A percentile compares a stretch with the other conserved stretches of the same genome.
These are phyloP conservation scores for Aspergillus novoparasiticus DNA, from an alignment of 2,329 filamentous ascomycete genomes.

Conservation along the genomic window DNA sequence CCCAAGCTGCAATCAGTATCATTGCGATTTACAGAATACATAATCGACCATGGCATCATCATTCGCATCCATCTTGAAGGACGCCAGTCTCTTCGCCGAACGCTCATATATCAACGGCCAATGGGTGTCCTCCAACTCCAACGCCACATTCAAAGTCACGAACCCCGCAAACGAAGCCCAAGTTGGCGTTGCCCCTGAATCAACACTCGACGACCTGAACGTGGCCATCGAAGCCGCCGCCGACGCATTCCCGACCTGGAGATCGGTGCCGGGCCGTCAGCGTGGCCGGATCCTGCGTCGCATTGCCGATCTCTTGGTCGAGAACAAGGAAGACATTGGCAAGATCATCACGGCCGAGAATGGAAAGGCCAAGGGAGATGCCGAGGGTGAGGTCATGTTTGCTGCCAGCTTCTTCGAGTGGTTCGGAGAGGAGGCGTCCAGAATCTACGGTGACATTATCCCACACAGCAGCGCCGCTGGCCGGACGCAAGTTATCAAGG, in stretches of 20 bases:
- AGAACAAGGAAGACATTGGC: constrained; percentile 64
- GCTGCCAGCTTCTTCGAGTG: constrained; percentile 61
- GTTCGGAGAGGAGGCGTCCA: constrained; percentile 61
- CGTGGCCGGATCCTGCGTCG: constrained; percentile 60
- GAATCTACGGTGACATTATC: constrained; percentile 60
- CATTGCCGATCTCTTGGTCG: constrained; percentile 64
- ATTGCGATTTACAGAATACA: neutral
- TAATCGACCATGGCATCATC: neutral
- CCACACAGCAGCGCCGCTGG: constrained; percentile 57
- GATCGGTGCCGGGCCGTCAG: constrained; percentile 60
- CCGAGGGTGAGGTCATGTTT: constrained; percentile 57
- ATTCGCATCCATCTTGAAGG: neutral
- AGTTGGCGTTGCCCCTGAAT: constrained; percentile 78
- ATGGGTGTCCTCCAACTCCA: constrained; percentile 79
- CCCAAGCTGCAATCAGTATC: neutral
- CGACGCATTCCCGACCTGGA: constrained; percentile 63
- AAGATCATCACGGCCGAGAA: constrained; percentile 67
- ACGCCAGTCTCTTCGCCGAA: neutral
- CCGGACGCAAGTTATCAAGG: constrained; percentile 59
- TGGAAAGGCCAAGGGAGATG: constrained; percentile 63
- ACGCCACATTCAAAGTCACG: constrained; percentile 82
- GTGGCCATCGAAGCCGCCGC: constrained; percentile 76
- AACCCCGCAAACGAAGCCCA: constrained; percentile 77
- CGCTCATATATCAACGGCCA: constrained; percentile 77
- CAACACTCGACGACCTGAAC: constrained; percentile 72